Evolutionary conservation across 495 filamentous ascomycete species (phyloP).

Genomic region (Trichoderma virens): DNA sequence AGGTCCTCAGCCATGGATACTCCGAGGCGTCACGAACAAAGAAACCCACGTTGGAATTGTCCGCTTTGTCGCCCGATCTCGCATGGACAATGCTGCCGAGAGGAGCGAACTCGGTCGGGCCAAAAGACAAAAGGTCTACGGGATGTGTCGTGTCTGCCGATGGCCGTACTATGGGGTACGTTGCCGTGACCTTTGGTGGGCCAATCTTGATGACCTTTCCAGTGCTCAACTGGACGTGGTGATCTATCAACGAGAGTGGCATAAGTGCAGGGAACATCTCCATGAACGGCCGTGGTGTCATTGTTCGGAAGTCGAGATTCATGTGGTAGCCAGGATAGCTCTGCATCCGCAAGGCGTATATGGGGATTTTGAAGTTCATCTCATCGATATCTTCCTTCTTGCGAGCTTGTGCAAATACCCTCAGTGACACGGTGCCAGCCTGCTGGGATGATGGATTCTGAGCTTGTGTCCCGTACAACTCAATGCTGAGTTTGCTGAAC

Average conservation of each 20-base stretch:
- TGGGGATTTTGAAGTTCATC: conserved; percentile 18
- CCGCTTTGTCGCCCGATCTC: conserved; percentile 46
- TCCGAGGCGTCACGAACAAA: conserved; percentile 41
- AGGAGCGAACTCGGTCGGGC: conserved; percentile 33
- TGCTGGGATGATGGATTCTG: conserved; percentile 21
- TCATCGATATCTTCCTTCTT: conserved; percentile 18
- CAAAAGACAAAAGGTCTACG: conserved; percentile 22
- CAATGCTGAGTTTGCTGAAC: conserved; percentile 22
- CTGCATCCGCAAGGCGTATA: conserved; percentile 25
- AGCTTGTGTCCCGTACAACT: conserved; percentile 21
- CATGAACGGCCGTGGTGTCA: conserved; percentile 19
- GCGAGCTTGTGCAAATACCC: conserved; percentile 19
- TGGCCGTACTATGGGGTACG: conserved; percentile 23
- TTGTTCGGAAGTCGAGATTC: conserved; percentile 23
- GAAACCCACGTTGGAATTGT: conserved; percentile 47
- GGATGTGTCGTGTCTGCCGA: conserved; percentile 25
- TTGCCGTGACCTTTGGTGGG: conserved; percentile 22
- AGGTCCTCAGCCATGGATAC: conserved; percentile 41
- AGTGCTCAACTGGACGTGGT: conserved; percentile 12
- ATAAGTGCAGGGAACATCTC: conserved; percentile 22
- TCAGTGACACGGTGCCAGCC: conserved; percentile 22
- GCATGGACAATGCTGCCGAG: conserved; percentile 41
- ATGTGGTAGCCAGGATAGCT: conserved; percentile 22
- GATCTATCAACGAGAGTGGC: conserved; percentile 16
- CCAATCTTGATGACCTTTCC: conserved; percentile 16